Evolutionary conservation across 2,329 filamentous ascomycete genomes (phyloP).

Genomic region (Xylaria sp.): DNA sequence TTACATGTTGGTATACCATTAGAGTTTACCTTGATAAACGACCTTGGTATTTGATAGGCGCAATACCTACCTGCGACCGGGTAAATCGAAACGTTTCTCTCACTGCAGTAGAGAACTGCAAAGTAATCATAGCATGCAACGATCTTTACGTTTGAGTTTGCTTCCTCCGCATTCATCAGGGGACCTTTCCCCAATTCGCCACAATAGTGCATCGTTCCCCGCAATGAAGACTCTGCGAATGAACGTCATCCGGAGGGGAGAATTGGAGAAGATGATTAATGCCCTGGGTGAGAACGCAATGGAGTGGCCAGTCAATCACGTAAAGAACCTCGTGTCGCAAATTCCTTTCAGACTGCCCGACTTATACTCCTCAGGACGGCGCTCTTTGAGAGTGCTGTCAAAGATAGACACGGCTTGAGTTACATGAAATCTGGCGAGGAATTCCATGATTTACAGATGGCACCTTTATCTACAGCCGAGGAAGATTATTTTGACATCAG

Average conservation of each 20-base stretch:
- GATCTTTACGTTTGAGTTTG: conserved; percentile 3
- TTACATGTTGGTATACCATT: not conserved
- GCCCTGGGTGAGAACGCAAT: not conserved
- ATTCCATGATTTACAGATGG: too few relatives aligned
- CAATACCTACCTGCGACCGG: not conserved
- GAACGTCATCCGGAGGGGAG: conserved; percentile 4
- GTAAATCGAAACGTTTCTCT: conserved; percentile 8
- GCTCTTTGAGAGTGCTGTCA: too few relatives aligned
- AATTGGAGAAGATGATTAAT: conserved; percentile 40
- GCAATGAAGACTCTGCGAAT: not conserved
- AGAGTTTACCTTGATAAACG: conserved; percentile 51
- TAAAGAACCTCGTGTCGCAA: too few relatives aligned
- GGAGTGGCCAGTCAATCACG: too few relatives aligned
- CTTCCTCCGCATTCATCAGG: conserved; percentile 2
- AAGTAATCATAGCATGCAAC: not conserved
- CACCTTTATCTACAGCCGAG: too few relatives aligned
- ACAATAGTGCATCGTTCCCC: conserved; percentile 6
- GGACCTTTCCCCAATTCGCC: conserved; percentile 10
- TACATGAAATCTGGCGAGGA: too few relatives aligned
- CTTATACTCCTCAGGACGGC: too few relatives aligned
- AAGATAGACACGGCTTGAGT: too few relatives aligned
- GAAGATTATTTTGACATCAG: too few relatives aligned
- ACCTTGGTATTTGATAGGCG: not conserved
- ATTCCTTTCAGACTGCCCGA: too few relatives aligned
- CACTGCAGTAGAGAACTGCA: not conserved